These are phyloP conservation scores for Pigoraptor vietnamica DNA, from an alignment of 78 protist genomes.

Conservation along the genomic window DNA sequence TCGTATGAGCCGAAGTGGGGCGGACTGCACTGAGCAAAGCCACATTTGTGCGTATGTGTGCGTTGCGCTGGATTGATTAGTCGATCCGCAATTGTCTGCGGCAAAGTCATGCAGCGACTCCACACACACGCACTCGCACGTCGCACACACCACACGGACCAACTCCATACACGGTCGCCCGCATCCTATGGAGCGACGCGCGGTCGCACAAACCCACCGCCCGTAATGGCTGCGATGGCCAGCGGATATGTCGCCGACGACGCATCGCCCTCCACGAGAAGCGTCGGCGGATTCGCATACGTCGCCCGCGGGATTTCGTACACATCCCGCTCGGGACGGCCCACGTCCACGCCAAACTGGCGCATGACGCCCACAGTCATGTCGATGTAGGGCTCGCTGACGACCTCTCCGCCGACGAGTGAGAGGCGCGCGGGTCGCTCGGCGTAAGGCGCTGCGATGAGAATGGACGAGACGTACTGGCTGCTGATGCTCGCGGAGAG, in stretches of 20 bases:
- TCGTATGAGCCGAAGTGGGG: too few relatives aligned
- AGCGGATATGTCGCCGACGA: slow-evolving; percentile 72
- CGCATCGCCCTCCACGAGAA: slow-evolving; percentile 53
- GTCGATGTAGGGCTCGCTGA: slow-evolving; percentile 68
- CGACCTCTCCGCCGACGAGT: slow-evolving; percentile 24
- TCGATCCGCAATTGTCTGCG: too few relatives aligned
- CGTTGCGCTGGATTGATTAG: too few relatives aligned
- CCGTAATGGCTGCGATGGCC: slow-evolving; percentile 68
- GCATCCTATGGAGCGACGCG: too few relatives aligned
- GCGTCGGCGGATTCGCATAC: slow-evolving; percentile 14
- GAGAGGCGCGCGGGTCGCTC: slow-evolving; percentile 5
- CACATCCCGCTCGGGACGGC: background rate
- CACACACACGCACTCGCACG: too few relatives aligned
- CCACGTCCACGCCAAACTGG: slow-evolving; percentile 35
- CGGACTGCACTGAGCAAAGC: too few relatives aligned
- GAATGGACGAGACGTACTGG: slow-evolving; percentile 67
- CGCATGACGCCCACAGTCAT: slow-evolving; percentile 59
- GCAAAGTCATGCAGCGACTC: too few relatives aligned
- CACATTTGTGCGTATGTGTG: too few relatives aligned
- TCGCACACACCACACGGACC: too few relatives aligned
- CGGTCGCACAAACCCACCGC: too few relatives aligned
- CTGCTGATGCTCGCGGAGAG: slow-evolving; percentile 42
- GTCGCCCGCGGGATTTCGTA: slow-evolving; percentile 20
- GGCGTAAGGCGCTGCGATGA: slow-evolving; percentile 70
- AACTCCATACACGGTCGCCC: too few relatives aligned